phyloP scores from a whole-genome alignment of 768 basidiomycete genomes.

The Trametes maxima region DNA sequence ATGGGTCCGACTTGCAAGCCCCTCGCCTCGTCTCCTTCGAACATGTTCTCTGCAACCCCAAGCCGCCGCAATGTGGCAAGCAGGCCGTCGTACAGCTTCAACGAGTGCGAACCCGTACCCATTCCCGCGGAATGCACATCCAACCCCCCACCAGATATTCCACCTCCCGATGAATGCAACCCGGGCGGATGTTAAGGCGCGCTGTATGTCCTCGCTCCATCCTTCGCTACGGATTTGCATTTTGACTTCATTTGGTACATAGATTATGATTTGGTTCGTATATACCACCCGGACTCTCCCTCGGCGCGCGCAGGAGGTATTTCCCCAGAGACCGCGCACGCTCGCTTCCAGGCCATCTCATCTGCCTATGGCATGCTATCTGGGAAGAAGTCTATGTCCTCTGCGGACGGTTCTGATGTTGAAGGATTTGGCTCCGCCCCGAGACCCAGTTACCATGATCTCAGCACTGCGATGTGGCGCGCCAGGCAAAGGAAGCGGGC shows the following conservation, averaged over 20 bases:
- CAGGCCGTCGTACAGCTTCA: constrained; percentile 8
- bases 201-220: constrained; percentile 34
- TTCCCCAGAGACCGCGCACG: constrained; percentile 54
- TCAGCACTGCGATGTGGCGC: constrained; percentile 44
- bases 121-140: constrained; percentile 36
- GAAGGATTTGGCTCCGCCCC: not conserved
- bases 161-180: constrained; percentile 40
- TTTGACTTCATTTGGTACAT: not conserved
- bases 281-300: constrained; percentile 78
- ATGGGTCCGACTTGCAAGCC: no score
- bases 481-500: constrained; percentile 36
- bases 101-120: constrained; percentile 37
- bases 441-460: constrained; percentile 26
- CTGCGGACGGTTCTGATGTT: constrained; percentile 26
- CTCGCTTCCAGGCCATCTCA: constrained; percentile 69
- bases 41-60: no score
- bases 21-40: no score
- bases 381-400: constrained; percentile 40
- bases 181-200: constrained; percentile 39
- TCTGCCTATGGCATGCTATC: constrained; percentile 67
- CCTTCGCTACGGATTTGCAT: constrained; percentile 6
- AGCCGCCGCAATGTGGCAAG: no score
- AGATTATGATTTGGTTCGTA: constrained; percentile 81
- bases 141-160: constrained; percentile 44
- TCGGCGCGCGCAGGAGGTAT: constrained; percentile 37